These are phyloP conservation scores for Aspergillus pseudotamarii DNA, from an alignment of 2,329 filamentous ascomycete species.

Conservation along the genomic window DNA sequence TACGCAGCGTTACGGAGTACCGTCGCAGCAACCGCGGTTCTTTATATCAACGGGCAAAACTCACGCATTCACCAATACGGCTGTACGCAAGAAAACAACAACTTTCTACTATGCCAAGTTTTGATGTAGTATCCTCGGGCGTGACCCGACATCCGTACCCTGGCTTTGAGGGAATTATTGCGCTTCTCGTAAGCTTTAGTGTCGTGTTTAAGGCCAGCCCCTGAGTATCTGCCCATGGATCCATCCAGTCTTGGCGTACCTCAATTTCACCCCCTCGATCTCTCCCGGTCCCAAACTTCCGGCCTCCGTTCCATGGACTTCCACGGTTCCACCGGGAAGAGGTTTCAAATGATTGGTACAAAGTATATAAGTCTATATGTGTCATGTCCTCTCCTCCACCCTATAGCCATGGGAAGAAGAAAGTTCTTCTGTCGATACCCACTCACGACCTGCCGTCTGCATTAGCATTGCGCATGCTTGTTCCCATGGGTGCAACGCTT, in stretches of 20 bases:
- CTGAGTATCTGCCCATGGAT: background rate
- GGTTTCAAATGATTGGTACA: background rate
- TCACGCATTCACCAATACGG: background rate
- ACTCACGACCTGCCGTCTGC: background rate
- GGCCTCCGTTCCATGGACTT: background rate
- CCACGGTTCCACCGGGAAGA: background rate
- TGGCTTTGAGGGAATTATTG: background rate
- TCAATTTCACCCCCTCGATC: background rate
- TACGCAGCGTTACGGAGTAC: background rate
- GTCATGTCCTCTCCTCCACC: background rate
- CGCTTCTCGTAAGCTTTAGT: background rate
- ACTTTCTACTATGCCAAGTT: background rate
- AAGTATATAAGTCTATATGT: background rate
- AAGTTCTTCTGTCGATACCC: background rate
- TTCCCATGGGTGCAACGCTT: background rate
- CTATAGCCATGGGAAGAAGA: background rate
- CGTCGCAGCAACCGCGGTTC: background rate
- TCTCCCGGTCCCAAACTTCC: background rate
- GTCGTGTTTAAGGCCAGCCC: background rate
- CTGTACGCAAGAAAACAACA: background rate
- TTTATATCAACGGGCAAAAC: background rate
- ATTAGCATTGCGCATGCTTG: background rate
- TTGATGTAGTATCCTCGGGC: background rate
- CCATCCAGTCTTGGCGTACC: background rate
- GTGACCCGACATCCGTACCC: background rate